Base-by-base conservation (phyloP, 78 protist genomes). In the Dictyostelium purpureum region DNA sequence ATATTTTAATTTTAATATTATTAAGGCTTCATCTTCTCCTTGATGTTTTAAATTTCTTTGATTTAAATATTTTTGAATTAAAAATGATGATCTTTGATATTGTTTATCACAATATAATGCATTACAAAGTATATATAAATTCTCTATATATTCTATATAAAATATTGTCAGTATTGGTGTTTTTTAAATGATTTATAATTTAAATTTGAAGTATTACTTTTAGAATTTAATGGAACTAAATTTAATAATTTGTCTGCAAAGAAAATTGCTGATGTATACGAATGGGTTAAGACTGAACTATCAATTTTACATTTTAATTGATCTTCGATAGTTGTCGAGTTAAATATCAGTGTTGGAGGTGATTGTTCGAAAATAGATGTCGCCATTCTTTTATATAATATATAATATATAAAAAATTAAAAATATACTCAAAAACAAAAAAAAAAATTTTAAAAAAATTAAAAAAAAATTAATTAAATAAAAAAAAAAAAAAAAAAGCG, bases 241-340 rank as follows among this genome's bases (percentile, higher is more conserved):
- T 37, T 71, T 24, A 85, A 73, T 85, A 85, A 43, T 51, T 85
- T 85, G 35, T 85, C 91, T 9, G 81, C 66, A 85, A 71, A 85
- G 47, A 61, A 85, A 43, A 85, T 85, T 10, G 82, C 66, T 6
- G 70, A 43, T 1, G 78, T 38, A 43, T 73, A 85, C 0, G 82
- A 85, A 24, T 85, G 91, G 3, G 31, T 33, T 7, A 40, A 43
- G 10, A 74, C 11, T 18, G 80, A 26, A 49, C 31, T 74, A 33
- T 74, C 47, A 33, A 74, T 74, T n/a, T 51, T 43, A 6, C 31
- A 18, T 18, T 24, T 74, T 51, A 74, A 37, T 21, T 42, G 42
- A 6, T 70, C 26, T 70, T 70, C 56, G 26, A 66, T 61, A 10
- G 31, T 26, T 31, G 69, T 26, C 4, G 69, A 61, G 31, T 61